phyloP scores from a whole-genome alignment of 2,329 filamentous ascomycete genomes.

The Aspergillus udagawae region DNA sequence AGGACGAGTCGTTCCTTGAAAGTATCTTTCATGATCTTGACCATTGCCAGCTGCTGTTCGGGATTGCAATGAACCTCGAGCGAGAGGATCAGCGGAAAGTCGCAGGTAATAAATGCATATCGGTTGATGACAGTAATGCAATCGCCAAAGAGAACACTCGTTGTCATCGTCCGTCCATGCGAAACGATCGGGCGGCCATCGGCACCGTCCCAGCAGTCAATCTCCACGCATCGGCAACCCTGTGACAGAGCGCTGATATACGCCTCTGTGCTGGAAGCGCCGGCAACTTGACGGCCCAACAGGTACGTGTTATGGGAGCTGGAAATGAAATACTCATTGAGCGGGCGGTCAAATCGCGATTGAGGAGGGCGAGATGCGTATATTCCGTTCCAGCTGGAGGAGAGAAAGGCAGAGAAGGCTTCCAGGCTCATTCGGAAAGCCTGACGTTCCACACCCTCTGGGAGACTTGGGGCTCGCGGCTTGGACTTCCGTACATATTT shows the following conservation, averaged over 20 bases:
- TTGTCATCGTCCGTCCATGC: slow-evolving; percentile 86
- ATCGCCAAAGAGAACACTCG: slow-evolving; percentile 81
- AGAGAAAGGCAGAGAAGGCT: slow-evolving; percentile 72
- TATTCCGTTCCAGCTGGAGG: slow-evolving; percentile 68
- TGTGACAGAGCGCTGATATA: slow-evolving; percentile 86
- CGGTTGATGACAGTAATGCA: slow-evolving; percentile 91
- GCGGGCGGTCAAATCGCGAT: slow-evolving; percentile 69
- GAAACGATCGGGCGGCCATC: slow-evolving; percentile 86
- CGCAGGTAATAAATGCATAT: slow-evolving; percentile 85
- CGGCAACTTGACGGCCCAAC: slow-evolving; percentile 81
- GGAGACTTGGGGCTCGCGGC: slow-evolving; percentile 42
- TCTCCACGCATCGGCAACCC: slow-evolving; percentile 91
- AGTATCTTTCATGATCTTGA: slow-evolving; percentile 77
- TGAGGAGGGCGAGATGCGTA: slow-evolving; percentile 59
- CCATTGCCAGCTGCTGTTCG: slow-evolving; percentile 82
- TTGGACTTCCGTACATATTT: slow-evolving; percentile 62
- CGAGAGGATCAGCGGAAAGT: slow-evolving; percentile 87
- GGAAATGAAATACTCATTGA: slow-evolving; percentile 97
- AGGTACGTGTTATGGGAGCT: slow-evolving; percentile 99
- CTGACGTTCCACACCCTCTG: slow-evolving; percentile 43
- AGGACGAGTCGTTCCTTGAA: slow-evolving; percentile 78
- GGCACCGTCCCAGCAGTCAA: slow-evolving; percentile 95
- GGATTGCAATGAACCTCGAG: slow-evolving; percentile 90
- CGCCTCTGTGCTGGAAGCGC: slow-evolving; percentile 87
- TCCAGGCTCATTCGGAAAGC: slow-evolving; percentile 67